phyloP scores from a whole-genome alignment of 2,329 filamentous ascomycete genomes.

The Chaetothyriales sp. region DNA sequence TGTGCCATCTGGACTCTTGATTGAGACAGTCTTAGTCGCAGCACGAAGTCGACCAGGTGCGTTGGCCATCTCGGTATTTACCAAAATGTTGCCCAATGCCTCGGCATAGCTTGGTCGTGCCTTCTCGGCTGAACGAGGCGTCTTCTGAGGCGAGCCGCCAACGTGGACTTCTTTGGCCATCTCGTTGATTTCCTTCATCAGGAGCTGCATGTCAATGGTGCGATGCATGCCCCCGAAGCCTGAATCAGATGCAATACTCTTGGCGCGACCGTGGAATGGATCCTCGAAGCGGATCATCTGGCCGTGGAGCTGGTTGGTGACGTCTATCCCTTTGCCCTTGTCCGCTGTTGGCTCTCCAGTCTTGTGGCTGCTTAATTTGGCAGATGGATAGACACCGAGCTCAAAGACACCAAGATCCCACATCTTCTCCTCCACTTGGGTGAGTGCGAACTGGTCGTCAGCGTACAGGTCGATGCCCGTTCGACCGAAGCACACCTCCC shows the following conservation, averaged over 20 bases:
- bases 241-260: neutral
- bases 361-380: neutral
- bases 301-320: neutral
- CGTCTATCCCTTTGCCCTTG: neutral
- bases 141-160: neutral
- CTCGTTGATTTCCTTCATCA: neutral
- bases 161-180: neutral
- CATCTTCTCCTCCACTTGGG: neutral
- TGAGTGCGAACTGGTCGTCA: neutral
- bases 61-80: neutral
- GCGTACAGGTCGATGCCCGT: neutral
- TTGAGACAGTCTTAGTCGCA: neutral
- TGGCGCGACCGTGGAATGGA: neutral
- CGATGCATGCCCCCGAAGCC: neutral
- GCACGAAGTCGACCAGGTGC: neutral
- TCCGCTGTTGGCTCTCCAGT: neutral
- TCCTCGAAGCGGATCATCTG: neutral
- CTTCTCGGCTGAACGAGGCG: neutral
- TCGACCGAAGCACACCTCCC: conserved; percentile 2
- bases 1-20: neutral
- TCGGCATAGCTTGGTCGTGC: neutral
- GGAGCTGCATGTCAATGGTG: neutral
- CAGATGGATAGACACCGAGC: neutral
- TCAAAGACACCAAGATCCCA: neutral
- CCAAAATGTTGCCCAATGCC: neutral